Base-by-base conservation (phyloP, 768 basidiomycete genomes). In the Termitomyces sp. region DNA sequence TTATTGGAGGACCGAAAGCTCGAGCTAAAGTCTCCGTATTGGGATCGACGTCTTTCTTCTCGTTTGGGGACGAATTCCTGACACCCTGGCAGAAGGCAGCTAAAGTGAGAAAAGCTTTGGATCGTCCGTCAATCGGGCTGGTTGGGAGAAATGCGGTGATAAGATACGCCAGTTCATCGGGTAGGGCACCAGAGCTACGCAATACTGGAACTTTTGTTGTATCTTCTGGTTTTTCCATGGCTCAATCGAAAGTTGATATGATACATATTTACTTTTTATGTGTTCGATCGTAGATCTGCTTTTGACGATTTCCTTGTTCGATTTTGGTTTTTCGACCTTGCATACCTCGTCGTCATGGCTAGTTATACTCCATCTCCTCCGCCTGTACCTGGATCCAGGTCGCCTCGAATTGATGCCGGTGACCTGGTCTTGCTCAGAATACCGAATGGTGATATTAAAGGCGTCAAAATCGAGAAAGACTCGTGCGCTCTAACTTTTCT, bases 391-490 rank as follows among this genome's bases (percentile, higher is more conserved):
- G 68, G 66, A 54, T 68, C 61, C 18, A 64, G 67, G 57, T 53
- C 60, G 24, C 28, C 59, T 16, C 74, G 65, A 24, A 89, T 96
- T 54, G 77, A 81, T 50, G 69, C 78, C 6, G 89, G 90, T 9
- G 81, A 94, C 68, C 85, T 83, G n/a, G 84, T 98, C 42, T 77
- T 98, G 24, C 69, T 97, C 44, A 80, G 79, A 56, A 68, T 95
- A 43, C 94, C 94, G 5, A 93, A 84, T 61, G 89, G 89, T 53
- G 88, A 90, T 58, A 77, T 91, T 50, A 87, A 85, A 64, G 82
- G 85, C 45, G 73, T 91, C 56, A 90, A 90, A 70, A 72, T 91
- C 36, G 85, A 90, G 58, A 77, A 79, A 67, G 80, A 89, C 69
- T 75, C 80, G 93, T 94, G 69, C 70, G 89, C 72, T 10, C 53